phyloP scores from a whole-genome alignment of 148 eudicot genomes.

The Silene latifolia region DNA sequence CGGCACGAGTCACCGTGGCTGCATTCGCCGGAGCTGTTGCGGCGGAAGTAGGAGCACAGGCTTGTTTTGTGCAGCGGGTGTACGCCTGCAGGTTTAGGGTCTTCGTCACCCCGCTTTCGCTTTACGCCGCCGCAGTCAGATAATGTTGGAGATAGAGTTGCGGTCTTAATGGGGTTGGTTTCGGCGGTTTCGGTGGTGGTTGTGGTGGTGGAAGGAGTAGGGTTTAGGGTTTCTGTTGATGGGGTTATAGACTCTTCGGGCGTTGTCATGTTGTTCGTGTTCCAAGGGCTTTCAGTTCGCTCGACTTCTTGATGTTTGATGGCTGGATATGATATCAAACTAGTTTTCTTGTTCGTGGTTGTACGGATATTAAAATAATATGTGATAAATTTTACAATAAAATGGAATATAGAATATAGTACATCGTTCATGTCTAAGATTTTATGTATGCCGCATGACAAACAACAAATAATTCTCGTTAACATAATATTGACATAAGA shows the following conservation, averaged over 20 bases:
- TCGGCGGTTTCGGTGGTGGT: neutral
- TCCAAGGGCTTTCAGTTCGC: neutral
- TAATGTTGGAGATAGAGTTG: neutral
- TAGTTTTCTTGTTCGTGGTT: no score
- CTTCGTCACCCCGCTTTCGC: conserved; percentile 56
- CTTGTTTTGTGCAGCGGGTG: conserved; percentile 82
- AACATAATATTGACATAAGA: no score
- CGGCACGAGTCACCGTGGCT: conserved; percentile 79
- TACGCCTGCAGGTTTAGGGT: conserved; percentile 15
- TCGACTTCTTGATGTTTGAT: no score
- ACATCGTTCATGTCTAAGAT: no score
- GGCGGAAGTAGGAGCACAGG: conserved; percentile 75
- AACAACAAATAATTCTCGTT: no score
- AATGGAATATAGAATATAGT: no score
- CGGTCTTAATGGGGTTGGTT: neutral
- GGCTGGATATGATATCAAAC: no score
- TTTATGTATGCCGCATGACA: no score
- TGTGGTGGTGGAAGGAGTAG: conserved; percentile 23
- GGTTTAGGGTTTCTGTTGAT: conserved; percentile 42
- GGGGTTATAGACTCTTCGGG: conserved; percentile 12
- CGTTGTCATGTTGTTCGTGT: conserved; percentile 9
- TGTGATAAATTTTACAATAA: no score
- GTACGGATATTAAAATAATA: no score
- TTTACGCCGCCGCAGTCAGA: conserved; percentile 33
- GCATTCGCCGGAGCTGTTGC: conserved; percentile 48